Evolutionary conservation across 108 stramenopile genomes (phyloP), one percentile per base, ranked within the genome.

Genomic region (Mediolabrus comicus): DNA sequence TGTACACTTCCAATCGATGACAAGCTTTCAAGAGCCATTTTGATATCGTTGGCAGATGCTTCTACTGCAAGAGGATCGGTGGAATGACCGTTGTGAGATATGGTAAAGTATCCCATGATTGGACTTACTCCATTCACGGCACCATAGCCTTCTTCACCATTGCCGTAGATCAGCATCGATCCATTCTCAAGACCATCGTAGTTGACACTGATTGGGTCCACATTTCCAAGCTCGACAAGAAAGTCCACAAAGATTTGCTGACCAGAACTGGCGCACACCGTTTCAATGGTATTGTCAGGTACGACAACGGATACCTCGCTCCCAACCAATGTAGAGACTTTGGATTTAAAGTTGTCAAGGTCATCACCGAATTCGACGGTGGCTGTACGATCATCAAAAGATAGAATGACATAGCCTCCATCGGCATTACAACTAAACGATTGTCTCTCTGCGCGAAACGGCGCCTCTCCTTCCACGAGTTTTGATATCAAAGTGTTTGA

Each of bases 21-120:
- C 46, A 92, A 32, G 35, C 86, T 64, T 74, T 90, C 77, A 31
- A 90, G 62, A 7, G 91, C 86, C 14, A 63, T 27, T 29, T 84
- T 65, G 30, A 92, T 77, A 1, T 57, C 71, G 7, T 72, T 49
- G 8, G 65, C 67, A 41, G 66, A 38, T 33, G 87, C 87, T 60
- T 87, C 84, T 8, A 78, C 70, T 8, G 56, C 19, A 51, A 92
- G 55, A 12, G 67, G 51, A 25, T 32, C 24, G 1, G 88, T 87
- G 39, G 59, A 65, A 41, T 62, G 49, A 13, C 86, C 86, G 52
- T 87, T 57, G 67, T 72, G 87, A 49, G 59, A 33, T 59, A 94
- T 86, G 35, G 53, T 55, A 34, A 75, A 75, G 49, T 67, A 41
- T 22, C 74, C 74, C 74, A 75, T 75, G 22, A 75, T 75, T 34